Evolutionary conservation across 352 stramenopile species (phyloP).

Genomic region (Stramenopiles sp.): DNA sequence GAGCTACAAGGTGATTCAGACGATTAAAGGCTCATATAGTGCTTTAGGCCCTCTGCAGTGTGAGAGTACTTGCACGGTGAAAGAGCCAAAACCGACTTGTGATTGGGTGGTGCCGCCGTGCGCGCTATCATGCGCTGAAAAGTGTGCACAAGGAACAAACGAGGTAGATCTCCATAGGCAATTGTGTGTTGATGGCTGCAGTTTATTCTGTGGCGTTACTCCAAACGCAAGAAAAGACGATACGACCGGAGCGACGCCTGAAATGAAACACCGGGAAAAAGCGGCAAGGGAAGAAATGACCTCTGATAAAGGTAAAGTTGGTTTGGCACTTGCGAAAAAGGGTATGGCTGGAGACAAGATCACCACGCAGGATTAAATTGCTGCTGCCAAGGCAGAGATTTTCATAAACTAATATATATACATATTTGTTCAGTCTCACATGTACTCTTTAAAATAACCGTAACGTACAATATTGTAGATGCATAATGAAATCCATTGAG

Average conservation of each 20-base stretch:
- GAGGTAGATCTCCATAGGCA: not conserved
- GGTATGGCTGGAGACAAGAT: too few relatives aligned
- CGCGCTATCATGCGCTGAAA: not conserved
- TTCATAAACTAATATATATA: too few relatives aligned
- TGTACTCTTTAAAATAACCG: too few relatives aligned
- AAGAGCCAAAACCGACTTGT: not conserved
- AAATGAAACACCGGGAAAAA: slow-evolving; percentile 7
- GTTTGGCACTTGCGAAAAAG: not conserved
- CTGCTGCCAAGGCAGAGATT: too few relatives aligned
- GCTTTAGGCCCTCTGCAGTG: not conserved
- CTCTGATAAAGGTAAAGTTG: not conserved
- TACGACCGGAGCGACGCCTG: not conserved
- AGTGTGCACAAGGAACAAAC: not conserved
- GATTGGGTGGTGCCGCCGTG: not conserved
- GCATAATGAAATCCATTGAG: too few relatives aligned
- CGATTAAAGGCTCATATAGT: not conserved
- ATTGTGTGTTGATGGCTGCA: not conserved
- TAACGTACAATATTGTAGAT: too few relatives aligned
- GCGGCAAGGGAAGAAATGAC: not conserved
- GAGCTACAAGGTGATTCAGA: not conserved
- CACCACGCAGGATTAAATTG: too few relatives aligned
- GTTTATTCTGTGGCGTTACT: not conserved
- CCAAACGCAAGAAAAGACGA: not conserved
- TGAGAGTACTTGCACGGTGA: not conserved
- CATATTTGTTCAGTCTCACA: too few relatives aligned